Base-by-base conservation (phyloP, 1,139 yeast genomes). In the Geotrichum carabidarum region DNA sequence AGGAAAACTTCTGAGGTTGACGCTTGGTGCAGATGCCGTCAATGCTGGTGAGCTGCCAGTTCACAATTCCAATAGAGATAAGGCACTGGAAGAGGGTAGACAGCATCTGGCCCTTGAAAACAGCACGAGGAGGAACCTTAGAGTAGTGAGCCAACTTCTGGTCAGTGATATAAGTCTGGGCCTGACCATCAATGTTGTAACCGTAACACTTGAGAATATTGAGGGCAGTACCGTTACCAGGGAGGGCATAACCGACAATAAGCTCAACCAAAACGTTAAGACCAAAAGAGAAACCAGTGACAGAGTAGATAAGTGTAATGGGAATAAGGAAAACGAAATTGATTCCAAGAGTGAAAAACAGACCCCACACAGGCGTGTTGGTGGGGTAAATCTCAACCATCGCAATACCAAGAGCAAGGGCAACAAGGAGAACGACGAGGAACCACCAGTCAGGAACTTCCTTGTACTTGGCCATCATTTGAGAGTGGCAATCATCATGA, bases 141-240 rank as follows among this genome's bases (percentile, higher is more conserved):
- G 78, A 71, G 63, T 83, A 83, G 67, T 82, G 87, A 2, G 80
- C 86, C 72, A 76, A 64, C 65, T 83, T 83, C 68, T 80, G 80
- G 62, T 80, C 79, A 5, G 78, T 64, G 49, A 81, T 72, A 68
- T 77, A 82, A 63, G 73, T 74, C 51, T 80, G 80, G n/a, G 86
- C 84, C 68, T 82, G 86, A 2, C 78, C 79, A 67, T 78, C 80
- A 59, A 81, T 80, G 65, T 80, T 81, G 63, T 76, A 78, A 44
- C 85, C 86, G 58, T 74, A 74, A 0, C 82, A 79, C 67, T 80
- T 81, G 49, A 80, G 70, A 49, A 77, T 74, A 76, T 78, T 81
- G 59, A 82, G 69, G 1, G 86, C 86, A 53, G 74, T 69, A 42
- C 83, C 84, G 58, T 82, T 81, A 56, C 84, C 84, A 40, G 83